phyloP scores from a whole-genome alignment of 2,329 filamentous ascomycete species.

The Cryphonectria parasitica region DNA sequence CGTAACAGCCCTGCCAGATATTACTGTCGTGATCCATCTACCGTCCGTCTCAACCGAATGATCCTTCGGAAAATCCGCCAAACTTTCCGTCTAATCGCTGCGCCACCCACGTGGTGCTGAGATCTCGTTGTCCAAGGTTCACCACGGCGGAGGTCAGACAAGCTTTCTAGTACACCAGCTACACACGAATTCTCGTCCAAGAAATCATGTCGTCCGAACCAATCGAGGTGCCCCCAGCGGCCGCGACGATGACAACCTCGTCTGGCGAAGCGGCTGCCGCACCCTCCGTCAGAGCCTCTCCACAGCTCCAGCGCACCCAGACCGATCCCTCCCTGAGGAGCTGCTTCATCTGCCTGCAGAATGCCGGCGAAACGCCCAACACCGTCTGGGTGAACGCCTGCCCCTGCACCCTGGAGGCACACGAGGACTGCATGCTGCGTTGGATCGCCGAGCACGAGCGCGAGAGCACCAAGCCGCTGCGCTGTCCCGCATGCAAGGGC shows the following conservation, averaged over 20 bases:
- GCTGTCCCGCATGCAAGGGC: slow-evolving; percentile 88
- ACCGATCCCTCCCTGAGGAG: slow-evolving; percentile 40
- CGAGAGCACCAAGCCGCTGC: slow-evolving; percentile 66
- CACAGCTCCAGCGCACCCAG: slow-evolving; percentile 23
- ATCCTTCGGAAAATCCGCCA: neutral
- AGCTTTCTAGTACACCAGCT: neutral
- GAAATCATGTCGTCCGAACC: slow-evolving; percentile 11
- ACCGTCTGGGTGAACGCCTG: slow-evolving; percentile 83
- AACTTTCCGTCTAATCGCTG: neutral
- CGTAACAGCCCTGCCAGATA: neutral
- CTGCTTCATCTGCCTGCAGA: slow-evolving; percentile 68
- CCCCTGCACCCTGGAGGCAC: slow-evolving; percentile 85
- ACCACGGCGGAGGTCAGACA: neutral
- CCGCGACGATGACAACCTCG: slow-evolving; percentile 4
- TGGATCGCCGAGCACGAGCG: slow-evolving; percentile 92
- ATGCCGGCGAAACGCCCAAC: slow-evolving; percentile 53
- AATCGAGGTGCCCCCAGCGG: slow-evolving; percentile 11
- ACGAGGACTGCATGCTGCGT: slow-evolving; percentile 85
- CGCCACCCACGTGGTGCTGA: neutral
- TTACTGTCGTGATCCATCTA: neutral
- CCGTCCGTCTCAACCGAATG: neutral
- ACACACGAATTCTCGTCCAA: neutral
- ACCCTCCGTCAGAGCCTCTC: neutral
- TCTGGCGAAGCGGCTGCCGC: slow-evolving; percentile 4
- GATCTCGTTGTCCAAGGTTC: neutral